Evolutionary conservation across 345 rosid genomes (phyloP), one percentile per base, ranked within the genome.

Genomic region (Salix udensis): DNA sequence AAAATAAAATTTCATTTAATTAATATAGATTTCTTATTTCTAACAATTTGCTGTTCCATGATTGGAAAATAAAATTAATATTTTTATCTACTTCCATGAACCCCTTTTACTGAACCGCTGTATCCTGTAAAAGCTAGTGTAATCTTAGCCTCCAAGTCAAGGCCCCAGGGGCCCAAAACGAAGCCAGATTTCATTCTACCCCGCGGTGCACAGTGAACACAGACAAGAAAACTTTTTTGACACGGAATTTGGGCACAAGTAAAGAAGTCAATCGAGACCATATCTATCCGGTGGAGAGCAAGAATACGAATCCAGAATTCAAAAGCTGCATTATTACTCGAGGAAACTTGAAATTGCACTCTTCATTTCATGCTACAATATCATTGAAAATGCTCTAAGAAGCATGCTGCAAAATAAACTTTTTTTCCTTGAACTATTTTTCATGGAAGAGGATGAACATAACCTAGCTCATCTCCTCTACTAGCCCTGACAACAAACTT

Each of bases 391-490:
- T 67, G 73, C 69, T 60, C 50, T 10, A 68, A 37, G 28, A 26
- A 72, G 62, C 26, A 73, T 71, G 37, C 37, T 69, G 37, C 8
- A 21, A 65, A 42, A 76, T 73, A 70, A 70, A 21, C 44, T n/a
- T 14, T 16, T 61, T 78, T 61, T 48, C 14, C 50, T 10, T 50
- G 13, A 77, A 48, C 26, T 53, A 11, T 24, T 24, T 74, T 42
- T 65, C 73, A 70, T 68, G 74, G 85, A 81, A 78, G 84, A 70
- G 86, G 88, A 84, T 86, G 82, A 80, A n/a, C 84, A 76, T 31
- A 44, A 18, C 52, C 72, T 72, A 62, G 78, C 84, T 83, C 84
- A 84, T 82, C 89, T 76, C 85, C 80, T 82, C 48, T 80, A 81
- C 77, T 31, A 60, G 44, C 31, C 75, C 68, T 46, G 53, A 39